These are phyloP conservation scores for Kluyveromyces marxianus DNA, from an alignment of 1,139 yeast genomes.

Conservation along the genomic window DNA sequence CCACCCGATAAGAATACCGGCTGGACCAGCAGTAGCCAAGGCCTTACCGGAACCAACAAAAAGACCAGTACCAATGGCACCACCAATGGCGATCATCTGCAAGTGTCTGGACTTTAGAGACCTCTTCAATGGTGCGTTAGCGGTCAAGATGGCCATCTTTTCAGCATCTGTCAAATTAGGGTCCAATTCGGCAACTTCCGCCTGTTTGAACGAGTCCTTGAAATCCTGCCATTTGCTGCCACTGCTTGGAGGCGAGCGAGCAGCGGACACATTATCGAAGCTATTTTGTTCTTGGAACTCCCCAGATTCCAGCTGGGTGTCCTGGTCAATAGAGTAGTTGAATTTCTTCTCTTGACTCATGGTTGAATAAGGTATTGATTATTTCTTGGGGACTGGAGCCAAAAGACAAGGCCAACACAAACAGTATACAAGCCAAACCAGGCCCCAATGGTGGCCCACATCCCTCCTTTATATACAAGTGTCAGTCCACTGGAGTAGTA, in stretches of 20 bases:
- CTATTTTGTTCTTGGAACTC: slow-evolving; percentile 2
- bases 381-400: background rate
- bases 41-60: slow-evolving; percentile 56
- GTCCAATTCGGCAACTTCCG: slow-evolving; percentile 52
- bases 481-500: no score
- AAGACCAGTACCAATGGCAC: slow-evolving; percentile 55
- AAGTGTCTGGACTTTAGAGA: slow-evolving; percentile 57
- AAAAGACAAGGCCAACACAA: no score
- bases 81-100: slow-evolving; percentile 61
- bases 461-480: no score
- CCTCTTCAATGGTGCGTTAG: slow-evolving; percentile 63
- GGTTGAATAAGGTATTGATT: background rate
- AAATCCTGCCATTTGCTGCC: slow-evolving; percentile 35
- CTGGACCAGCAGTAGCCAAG: slow-evolving; percentile 57
- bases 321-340: slow-evolving; percentile 3
- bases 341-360: slow-evolving; percentile 5
- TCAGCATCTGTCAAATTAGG: slow-evolving; percentile 62
- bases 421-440: no score
- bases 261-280: background rate
- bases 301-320: slow-evolving; percentile 4
- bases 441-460: no score
- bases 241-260: background rate
- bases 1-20: slow-evolving; percentile 53
- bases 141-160: slow-evolving; percentile 57
- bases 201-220: slow-evolving; percentile 51